Base-by-base conservation (phyloP, 805 yeast genomes). In the Starmerella bacillaris region DNA sequence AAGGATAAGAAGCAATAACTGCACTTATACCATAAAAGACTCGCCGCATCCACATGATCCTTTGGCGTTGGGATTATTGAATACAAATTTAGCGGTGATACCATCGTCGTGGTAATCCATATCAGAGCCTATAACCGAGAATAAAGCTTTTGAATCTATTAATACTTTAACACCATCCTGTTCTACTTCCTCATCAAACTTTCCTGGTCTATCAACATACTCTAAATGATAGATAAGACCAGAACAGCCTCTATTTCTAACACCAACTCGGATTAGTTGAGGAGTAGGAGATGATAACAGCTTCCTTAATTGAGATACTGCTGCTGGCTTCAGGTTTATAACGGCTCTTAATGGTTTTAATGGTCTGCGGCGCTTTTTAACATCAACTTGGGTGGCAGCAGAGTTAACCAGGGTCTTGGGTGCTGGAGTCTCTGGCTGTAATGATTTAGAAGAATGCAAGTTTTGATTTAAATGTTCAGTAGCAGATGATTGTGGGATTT, bases 11-110 rank as follows among this genome's bases (percentile, higher is more conserved):
- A 11, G 26, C 26, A 22, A n/a, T 11, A 29, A 15, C 20, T 15
- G 11, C 22, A n/a, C 14, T 51, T 60, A 84, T 6, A 86, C 94
- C 94, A 84, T 89, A 56, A 89, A 89, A 4, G 94, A 80, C 61
- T 89, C 98, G 36, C 98, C 98, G 57, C 98, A 89, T 9, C 98
- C 98, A 59, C 98, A 89, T 33, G 93, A 79, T 21, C 96, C 98
- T 61, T 86, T 89, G 27, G 93, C 78, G 59, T 89, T 89, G 43
- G 98, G 98, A 56, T 89, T 89, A 53, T 68, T 76, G 65, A 89
- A 89, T 15, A 89, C 82, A 54, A 89, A 89, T 50, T 92, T 70
- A 11, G 89, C 74, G 21, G 83, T 69, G 43, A 89, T 63, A 55
- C 82, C 84, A 51, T 89, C 94, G 51, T 89, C 96, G 33, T 80